A percentile compares a stretch with the other conserved stretches of the same genome.
phyloP scores from a whole-genome alignment of 2,329 filamentous ascomycete species.

The Alternaria arbusti region DNA sequence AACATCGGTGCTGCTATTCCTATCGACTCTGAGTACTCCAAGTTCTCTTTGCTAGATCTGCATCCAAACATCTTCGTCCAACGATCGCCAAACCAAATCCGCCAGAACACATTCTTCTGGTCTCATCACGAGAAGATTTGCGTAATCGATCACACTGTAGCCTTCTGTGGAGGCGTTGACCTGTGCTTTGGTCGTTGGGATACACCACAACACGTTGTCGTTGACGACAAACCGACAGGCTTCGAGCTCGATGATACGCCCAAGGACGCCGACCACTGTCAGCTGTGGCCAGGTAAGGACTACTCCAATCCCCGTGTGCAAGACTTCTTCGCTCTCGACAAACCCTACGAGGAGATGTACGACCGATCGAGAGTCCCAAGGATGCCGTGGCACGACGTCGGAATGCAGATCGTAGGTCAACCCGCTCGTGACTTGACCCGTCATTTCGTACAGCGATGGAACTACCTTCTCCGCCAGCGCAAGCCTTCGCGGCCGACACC shows the following conservation, averaged over 20 bases:
- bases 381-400: conserved; percentile 99
- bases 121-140: conserved; percentile 99
- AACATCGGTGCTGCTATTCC: conserved; percentile 97
- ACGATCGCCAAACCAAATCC: conserved; percentile 94
- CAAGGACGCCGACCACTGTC: conserved; percentile 91
- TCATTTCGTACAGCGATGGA: conserved; percentile 98
- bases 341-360: conserved; percentile 99
- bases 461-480: conserved; percentile 89
- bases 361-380: conserved; percentile 85
- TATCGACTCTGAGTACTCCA: conserved; percentile 98
- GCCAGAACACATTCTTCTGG: conserved; percentile 99
- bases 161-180: conserved; percentile 94
- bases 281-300: conserved; percentile 96
- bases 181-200: conserved; percentile 98
- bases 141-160: conserved; percentile 93
- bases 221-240: conserved; percentile 92
- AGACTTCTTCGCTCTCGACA: conserved; percentile 91
- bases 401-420: conserved; percentile 97
- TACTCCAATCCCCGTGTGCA: conserved; percentile 96
- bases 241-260: conserved; percentile 77
- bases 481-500: conserved; percentile 93
- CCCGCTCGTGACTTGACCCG: conserved; percentile 91
- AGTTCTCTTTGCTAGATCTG: conserved; percentile 91
- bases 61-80: conserved; percentile 97
- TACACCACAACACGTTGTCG: conserved; percentile 87